phyloP scores from a whole-genome alignment of 2,329 filamentous ascomycete species.

The Nannizziopsis arthrosporioides region DNA sequence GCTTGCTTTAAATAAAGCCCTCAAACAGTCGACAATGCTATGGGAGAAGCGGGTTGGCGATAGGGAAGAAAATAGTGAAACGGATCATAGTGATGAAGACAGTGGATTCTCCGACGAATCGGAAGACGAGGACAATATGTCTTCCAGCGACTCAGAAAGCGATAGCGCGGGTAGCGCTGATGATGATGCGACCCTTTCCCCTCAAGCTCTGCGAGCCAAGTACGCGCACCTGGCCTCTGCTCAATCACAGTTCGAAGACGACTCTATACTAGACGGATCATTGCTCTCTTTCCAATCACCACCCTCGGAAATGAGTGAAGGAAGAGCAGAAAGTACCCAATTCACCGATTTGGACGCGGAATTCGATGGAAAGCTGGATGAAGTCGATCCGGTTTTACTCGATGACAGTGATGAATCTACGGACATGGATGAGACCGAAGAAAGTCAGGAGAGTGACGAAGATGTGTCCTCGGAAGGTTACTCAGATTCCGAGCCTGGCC shows the following conservation, averaged over 20 bases:
- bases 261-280: not conserved
- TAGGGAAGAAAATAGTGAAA: constrained; percentile 39
- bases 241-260: not conserved
- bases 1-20: constrained; percentile 42
- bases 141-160: constrained; percentile 33
- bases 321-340: not conserved
- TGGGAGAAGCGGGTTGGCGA: constrained; percentile 37
- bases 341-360: not conserved
- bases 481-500: constrained; percentile 37
- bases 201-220: constrained; percentile 38
- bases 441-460: constrained; percentile 39
- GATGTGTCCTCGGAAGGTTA: constrained; percentile 31
- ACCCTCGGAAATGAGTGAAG: not conserved
- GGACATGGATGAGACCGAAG: constrained; percentile 40
- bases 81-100: constrained; percentile 53
- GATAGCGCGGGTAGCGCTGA: constrained; percentile 32
- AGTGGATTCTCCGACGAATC: constrained; percentile 39
- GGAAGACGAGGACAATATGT: constrained; percentile 47
- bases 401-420: constrained; percentile 38
- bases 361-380: constrained; percentile 24
- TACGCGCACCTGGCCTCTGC: constrained; percentile 29
- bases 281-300: not conserved
- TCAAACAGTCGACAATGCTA: constrained; percentile 41
- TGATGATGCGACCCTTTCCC: constrained; percentile 35
- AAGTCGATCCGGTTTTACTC: constrained; percentile 35